Percentiles rank a stretch among this genome's conserved stretches.
These are phyloP conservation scores for Hypoxylon fragiforme DNA, from an alignment of 495 filamentous ascomycete genomes.

Conservation along the genomic window DNA sequence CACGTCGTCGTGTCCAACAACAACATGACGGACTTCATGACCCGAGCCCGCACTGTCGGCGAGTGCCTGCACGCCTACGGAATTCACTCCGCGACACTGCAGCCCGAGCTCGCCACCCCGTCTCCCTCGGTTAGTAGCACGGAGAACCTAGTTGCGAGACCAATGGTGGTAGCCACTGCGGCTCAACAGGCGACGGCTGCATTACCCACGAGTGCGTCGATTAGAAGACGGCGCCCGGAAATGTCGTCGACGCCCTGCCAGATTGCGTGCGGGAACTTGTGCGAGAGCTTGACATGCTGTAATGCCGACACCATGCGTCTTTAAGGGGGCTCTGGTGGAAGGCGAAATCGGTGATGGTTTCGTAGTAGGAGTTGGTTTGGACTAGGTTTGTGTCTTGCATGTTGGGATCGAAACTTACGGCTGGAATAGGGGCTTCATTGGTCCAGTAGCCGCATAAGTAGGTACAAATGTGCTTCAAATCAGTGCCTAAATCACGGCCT, in stretches of 20 bases:
- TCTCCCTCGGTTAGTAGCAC: not conserved
- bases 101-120: conserved; percentile 65
- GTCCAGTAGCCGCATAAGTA: too few relatives aligned
- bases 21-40: conserved; percentile 71
- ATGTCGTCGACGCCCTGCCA: conserved; percentile 24
- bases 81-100: conserved; percentile 89
- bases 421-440: too few relatives aligned
- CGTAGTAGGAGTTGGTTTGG: not conserved
- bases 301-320: conserved; percentile 29
- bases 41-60: conserved; percentile 70
- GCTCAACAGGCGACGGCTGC: not conserved
- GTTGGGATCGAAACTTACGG: too few relatives aligned
- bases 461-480: too few relatives aligned
- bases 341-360: not conserved
- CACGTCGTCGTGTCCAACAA: conserved; percentile 76
- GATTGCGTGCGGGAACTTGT: conserved; percentile 40
- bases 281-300: conserved; percentile 39
- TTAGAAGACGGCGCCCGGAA: conserved; percentile 35
- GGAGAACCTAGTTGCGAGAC: not conserved
- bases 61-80: conserved; percentile 90
- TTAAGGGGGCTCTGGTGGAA: not conserved
- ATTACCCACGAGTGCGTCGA: conserved; percentile 21
- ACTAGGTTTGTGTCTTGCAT: too few relatives aligned
- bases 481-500: too few relatives aligned
- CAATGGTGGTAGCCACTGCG: not conserved